These are phyloP conservation scores for Coemansia sp. DNA, from an alignment of 192 early-diverging fungal species.

Conservation along the genomic window DNA sequence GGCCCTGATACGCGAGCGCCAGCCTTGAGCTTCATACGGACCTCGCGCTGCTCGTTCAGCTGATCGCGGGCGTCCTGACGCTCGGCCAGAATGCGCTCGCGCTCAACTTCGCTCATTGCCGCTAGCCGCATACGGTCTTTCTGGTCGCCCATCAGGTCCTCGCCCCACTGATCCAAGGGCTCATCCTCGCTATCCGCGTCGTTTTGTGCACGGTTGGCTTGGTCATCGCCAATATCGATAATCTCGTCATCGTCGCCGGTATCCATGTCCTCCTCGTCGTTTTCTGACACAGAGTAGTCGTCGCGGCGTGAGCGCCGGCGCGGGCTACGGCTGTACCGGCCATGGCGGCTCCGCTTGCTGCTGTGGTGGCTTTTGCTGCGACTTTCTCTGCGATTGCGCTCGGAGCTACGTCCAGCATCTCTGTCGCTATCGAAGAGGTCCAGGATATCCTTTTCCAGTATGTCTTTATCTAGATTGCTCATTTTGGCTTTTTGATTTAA, in stretches of 20 bases:
- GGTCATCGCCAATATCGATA: slow-evolving; percentile 48
- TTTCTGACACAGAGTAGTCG: slow-evolving; percentile 33
- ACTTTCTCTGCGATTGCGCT: slow-evolving; percentile 30
- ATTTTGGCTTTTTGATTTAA: neutral
- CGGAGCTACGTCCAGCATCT: slow-evolving; percentile 17
- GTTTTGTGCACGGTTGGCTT: slow-evolving; percentile 24
- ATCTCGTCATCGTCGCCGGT: slow-evolving; percentile 37
- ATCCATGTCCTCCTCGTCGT: slow-evolving; percentile 43
- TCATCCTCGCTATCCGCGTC: slow-evolving; percentile 57
- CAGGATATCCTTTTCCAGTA: slow-evolving; percentile 51
- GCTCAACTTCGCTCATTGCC: slow-evolving; percentile 70
- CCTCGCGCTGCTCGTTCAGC: slow-evolving; percentile 47
- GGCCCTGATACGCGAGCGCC: slow-evolving; percentile 18
- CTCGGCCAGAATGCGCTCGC: slow-evolving; percentile 76
- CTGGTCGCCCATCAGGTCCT: slow-evolving; percentile 72
- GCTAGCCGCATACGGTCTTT: slow-evolving; percentile 62
- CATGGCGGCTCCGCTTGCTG: slow-evolving; percentile 28
- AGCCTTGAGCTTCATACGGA: slow-evolving; percentile 42
- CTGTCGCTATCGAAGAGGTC: slow-evolving; percentile 47
- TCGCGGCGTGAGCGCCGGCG: slow-evolving; percentile 23
- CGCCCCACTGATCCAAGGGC: slow-evolving; percentile 70
- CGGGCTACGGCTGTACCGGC: slow-evolving; percentile 30
- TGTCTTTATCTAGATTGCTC: slow-evolving; percentile 25
- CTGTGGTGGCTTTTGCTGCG: slow-evolving; percentile 15
- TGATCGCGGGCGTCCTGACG: slow-evolving; percentile 64